A percentile compares a stretch with the other conserved stretches of the same genome.
Evolutionary conservation across 768 basidiomycete species (phyloP).

Genomic region (Sarcodon sp.): DNA sequence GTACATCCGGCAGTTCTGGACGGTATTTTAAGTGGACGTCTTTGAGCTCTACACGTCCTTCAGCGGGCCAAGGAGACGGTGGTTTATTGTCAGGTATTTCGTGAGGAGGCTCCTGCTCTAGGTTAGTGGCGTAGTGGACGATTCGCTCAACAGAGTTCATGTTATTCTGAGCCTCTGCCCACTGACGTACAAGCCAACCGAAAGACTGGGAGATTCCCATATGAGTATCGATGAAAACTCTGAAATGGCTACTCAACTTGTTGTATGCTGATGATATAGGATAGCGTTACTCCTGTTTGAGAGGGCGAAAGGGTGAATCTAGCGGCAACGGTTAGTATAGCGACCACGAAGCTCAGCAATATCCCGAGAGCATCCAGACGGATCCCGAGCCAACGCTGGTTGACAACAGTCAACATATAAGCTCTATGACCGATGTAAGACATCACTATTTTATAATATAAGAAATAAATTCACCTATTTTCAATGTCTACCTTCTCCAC

Average conservation of each 20-base stretch:
- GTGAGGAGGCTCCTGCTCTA: slow-evolving; percentile 77
- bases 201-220: slow-evolving; percentile 29
- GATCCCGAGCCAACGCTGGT: slow-evolving; percentile 87
- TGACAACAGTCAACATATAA: slow-evolving; percentile 77
- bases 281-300: slow-evolving; percentile 64
- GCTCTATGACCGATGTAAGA: slow-evolving; percentile 29
- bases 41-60: slow-evolving; percentile 63
- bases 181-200: slow-evolving; percentile 66
- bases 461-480: slow-evolving; percentile 40
- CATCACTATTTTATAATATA: neutral
- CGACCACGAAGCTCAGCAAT: slow-evolving; percentile 61
- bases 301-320: slow-evolving; percentile 67
- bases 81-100: slow-evolving; percentile 49
- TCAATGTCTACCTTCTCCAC: slow-evolving; percentile 68
- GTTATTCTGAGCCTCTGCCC: slow-evolving; percentile 83
- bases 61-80: slow-evolving; percentile 55
- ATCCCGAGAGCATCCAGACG: slow-evolving; percentile 80
- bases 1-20: slow-evolving; percentile 75
- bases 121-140: slow-evolving; percentile 62
- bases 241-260: slow-evolving; percentile 29
- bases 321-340: slow-evolving; percentile 65
- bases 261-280: slow-evolving; percentile 72
- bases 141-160: slow-evolving; percentile 89
- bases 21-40: slow-evolving; percentile 74
- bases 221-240: neutral